These are phyloP conservation scores for Cryphonectria japonica DNA, from an alignment of 2,329 filamentous ascomycete species.

Conservation along the genomic window DNA sequence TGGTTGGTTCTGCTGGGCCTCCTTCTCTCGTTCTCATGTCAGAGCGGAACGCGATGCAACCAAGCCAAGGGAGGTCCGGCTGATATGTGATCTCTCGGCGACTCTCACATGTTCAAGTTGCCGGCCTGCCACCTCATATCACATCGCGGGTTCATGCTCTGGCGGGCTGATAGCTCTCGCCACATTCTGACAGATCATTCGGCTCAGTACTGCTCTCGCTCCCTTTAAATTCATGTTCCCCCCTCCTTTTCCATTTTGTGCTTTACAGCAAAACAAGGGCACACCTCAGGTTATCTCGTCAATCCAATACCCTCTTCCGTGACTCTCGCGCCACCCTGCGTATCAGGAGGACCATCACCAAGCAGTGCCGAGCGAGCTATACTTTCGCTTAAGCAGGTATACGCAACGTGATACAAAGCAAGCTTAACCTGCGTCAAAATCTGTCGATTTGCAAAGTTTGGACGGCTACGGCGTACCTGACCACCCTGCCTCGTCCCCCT, in stretches of 20 bases:
- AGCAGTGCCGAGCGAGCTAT: conserved; percentile 23
- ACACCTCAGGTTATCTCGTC: neutral
- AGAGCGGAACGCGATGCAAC: conserved; percentile 1
- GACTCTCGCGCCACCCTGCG: conserved; percentile 7
- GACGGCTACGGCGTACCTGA: conserved; percentile 12
- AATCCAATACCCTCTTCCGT: neutral
- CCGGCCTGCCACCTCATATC: neutral
- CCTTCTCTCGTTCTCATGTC: neutral
- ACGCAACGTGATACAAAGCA: conserved; percentile 29
- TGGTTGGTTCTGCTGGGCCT: neutral
- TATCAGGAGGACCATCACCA: conserved; percentile 17
- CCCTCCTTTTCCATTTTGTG: neutral
- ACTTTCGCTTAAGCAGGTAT: conserved; percentile 31
- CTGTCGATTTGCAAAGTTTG: conserved; percentile 28
- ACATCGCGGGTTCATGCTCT: neutral
- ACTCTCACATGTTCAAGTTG: neutral
- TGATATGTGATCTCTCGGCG: neutral
- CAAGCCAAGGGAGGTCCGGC: neutral
- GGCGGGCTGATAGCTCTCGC: neutral
- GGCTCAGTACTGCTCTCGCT: neutral
- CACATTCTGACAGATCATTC: neutral
- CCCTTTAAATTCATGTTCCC: neutral
- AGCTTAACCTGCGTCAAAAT: conserved; percentile 26
- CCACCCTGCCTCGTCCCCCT: conserved; percentile 22
- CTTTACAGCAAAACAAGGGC: neutral